Base-by-base conservation (phyloP, 192 early-diverging fungal genomes). In the Linderina pennispora region DNA sequence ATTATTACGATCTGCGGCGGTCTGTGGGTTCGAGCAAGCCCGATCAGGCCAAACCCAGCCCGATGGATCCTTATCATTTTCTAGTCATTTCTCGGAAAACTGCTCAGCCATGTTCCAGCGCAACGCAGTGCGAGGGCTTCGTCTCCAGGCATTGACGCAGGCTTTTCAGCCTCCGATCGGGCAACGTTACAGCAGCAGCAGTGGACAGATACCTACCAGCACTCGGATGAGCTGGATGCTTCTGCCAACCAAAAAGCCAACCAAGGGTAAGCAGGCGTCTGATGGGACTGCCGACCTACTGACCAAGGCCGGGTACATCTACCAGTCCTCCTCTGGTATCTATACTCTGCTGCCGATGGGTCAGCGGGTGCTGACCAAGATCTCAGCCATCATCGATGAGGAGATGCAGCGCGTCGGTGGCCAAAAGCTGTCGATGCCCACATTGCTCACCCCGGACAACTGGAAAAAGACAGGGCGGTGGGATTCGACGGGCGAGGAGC, bases 401-500 rank as follows among this genome's bases (percentile, higher is more conserved):
- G 90, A 92, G 55, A 82, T 96, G 82, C 62, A 73, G 23, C 51
- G 58, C 14, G 80, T 90, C 25, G 86, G 85, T 23, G 80, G 80
- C 15, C 88, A 89, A 39, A 88, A 88, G 41, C 46, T 92, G 22
- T 57, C 80, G 0, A 58, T 92, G 41, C 87, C 92, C 0, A 75
- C 67, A 21, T 42, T 93, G 20, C 65, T 90, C 21, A 47, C 75
- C 0, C 62, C 85, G 1, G 81, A 87, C 7, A 50, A 64, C 16
- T 95, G 92, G 90, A 84, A 82, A 46, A 77, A 66, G 42, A 88
- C 90, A 0, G 88, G 88, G 0, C 75, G 90, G 18, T 90, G 86
- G 87, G 68, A 86, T 17, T 69, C 77, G 13, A 75, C 83, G 8
- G 87, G 85, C 14, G 20, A 31, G 8, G 55, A 79, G 74, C 77